A percentile compares a stretch with the other conserved stretches of the same genome.
Conservation (phyloP, 441 rosid genomes). For the Euphorbia schlechtendalii region DNA sequence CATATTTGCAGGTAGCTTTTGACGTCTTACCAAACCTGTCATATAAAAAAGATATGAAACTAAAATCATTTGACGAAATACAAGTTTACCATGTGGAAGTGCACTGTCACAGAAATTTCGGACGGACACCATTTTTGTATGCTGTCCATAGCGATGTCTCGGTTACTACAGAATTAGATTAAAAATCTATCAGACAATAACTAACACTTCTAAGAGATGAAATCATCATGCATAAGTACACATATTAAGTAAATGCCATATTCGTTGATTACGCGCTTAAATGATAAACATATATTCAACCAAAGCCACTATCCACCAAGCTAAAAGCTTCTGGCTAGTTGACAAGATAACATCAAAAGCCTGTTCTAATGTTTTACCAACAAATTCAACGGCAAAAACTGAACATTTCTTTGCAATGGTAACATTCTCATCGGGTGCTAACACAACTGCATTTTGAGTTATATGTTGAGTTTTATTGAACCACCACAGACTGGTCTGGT, state of each 20-base stretch:
- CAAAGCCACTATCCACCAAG: slow-evolving; percentile 2
- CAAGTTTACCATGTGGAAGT: slow-evolving; percentile 63
- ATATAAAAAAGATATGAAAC: slow-evolving; percentile 5
- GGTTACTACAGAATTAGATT: slow-evolving; percentile 52
- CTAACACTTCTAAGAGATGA: too few relatives aligned
- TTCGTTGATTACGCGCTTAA: too few relatives aligned
- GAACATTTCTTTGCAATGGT: slow-evolving; percentile 86
- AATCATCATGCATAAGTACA: too few relatives aligned
- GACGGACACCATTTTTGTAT: slow-evolving; percentile 65
- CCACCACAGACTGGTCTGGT: slow-evolving; percentile 95
- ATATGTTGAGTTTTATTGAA: slow-evolving; percentile 66
- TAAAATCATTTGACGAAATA: not conserved
- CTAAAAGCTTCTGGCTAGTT: not conserved
- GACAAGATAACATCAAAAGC: too few relatives aligned
- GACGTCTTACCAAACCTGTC: slow-evolving; percentile 60
- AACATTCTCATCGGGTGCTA: slow-evolving; percentile 84
- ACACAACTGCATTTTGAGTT: slow-evolving; percentile 64
- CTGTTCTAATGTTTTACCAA: slow-evolving; percentile 82
- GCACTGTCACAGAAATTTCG: slow-evolving; percentile 72
- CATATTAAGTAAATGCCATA: too few relatives aligned
- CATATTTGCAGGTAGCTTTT: slow-evolving; percentile 49
- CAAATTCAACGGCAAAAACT: slow-evolving; percentile 91
- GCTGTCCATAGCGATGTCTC: slow-evolving; percentile 95
- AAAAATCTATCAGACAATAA: too few relatives aligned
- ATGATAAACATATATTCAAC: too few relatives aligned